Evolutionary conservation across 331 rosid genomes (phyloP).

Genomic region (Acacia pycnantha): DNA sequence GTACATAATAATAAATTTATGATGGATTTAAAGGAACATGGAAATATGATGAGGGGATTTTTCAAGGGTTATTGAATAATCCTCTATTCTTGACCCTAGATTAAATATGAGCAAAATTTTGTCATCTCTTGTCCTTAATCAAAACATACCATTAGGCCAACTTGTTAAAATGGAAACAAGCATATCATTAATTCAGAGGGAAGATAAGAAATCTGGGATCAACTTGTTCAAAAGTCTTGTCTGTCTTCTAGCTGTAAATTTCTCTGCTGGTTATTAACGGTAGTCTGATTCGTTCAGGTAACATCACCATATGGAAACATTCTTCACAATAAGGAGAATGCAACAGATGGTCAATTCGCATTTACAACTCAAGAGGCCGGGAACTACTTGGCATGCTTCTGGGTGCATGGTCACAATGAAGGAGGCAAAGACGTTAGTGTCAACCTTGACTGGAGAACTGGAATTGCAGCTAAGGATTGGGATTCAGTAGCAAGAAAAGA

Average conservation of each 20-base stretch:
- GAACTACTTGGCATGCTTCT: conserved; percentile 81
- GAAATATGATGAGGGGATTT: neutral
- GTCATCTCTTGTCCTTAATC: neutral
- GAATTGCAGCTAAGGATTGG: conserved; percentile 87
- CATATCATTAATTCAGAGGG: neutral
- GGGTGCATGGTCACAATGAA: conserved; percentile 38
- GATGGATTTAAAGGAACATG: neutral
- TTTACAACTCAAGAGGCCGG: conserved; percentile 81
- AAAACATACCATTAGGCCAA: neutral
- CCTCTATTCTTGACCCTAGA: neutral
- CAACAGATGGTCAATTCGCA: conserved; percentile 66
- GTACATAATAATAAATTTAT: neutral
- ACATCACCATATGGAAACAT: conserved; percentile 76
- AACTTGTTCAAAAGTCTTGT: neutral
- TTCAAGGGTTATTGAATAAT: neutral
- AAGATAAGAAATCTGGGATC: neutral
- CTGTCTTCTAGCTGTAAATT: neutral
- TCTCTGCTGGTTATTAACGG: neutral
- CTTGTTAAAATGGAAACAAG: neutral
- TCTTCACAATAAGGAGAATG: conserved; percentile 57
- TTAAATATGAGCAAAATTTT: neutral
- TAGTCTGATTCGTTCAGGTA: conserved; percentile 46
- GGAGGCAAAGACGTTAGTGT: conserved; percentile 46
- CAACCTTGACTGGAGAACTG: conserved; percentile 78
- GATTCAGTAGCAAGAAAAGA: conserved; percentile 80